Base-by-base conservation (phyloP, 1,284 basidiomycete species). In the Ganoderma multipileum region DNA sequence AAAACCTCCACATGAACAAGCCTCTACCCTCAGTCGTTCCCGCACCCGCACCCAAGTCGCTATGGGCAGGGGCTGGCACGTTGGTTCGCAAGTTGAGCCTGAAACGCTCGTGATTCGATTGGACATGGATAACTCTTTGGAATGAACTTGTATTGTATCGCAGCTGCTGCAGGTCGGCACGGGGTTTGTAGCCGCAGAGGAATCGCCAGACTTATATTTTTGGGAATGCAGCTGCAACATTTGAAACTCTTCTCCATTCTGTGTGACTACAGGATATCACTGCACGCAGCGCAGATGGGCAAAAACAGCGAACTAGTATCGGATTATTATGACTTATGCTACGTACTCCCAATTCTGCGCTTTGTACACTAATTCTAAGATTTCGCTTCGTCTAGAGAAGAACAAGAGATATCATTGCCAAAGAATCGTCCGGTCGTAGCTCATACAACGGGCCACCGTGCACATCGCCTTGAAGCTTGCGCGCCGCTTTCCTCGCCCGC, bases 1-100 rank as follows among this genome's bases (percentile, higher is more conserved):
- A 38, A n/a, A 36, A 38, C 26, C 16, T 28, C 38, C 11, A 59
- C 12, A 44, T 44, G n/a, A 33, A 50, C 41, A 59, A 44, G 30
- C 55, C 61, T 23, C 28, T 50, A 23, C 57, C 28, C n/a, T 52
- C 41, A 20, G 33, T 55, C 18, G 20, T 23, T 26, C 11, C 57
- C 11, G 20, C 39, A 20, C 11, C 57, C 11, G 20, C 39, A 20
- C 36, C 26, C 57, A 65, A 65, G 64, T 47, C 64, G 14, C 39
- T 57, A 4, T 69, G 64, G 64, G 38, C 41, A 14, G 61, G 64
- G 55, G n/a, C 61, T 5, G 57, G 38, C 18, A 20, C 42, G 16
- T 42, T 68, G 26, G 42, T 58, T 20, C 60, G 68, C 38, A 39
- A 52, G 11, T 28, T 65, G 20, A 55, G 30, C 23, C 36, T 28